Evolutionary conservation across 2,329 filamentous ascomycete species (phyloP), one percentile per base, ranked within the genome.

Genomic region (Coniosporium tulheliwenetii): DNA sequence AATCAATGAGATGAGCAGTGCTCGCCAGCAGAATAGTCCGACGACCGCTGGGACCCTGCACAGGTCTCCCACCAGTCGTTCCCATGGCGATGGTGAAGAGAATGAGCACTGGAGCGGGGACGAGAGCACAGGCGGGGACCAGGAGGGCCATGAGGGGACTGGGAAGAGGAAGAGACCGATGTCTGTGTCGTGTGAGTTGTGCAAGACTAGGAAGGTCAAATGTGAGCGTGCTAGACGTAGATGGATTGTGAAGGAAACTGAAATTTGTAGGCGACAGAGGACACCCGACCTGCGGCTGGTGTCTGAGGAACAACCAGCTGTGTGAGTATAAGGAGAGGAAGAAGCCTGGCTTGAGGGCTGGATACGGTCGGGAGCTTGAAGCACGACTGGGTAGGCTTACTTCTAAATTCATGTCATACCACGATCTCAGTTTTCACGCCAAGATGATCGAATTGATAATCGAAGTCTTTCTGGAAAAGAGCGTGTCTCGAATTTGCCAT

Each of bases 141-240:
- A 26, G 19, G 56, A 57, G 51, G 55, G 55, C n/a, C 47, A 50
- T 39, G 55, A 57, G 43, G 51, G 48, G 41, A 62, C 48, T 26
- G 45, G 50, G 16, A 71, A 71, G 54, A 65, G 67, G 45, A 69
- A 67, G 54, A 58, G 70, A 42, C 65, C 66, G 36, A 60, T 70
- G 54, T 64, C 61, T 39, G 70, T 73, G 30, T 70, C 66, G 51
- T 74, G 83, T 54, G 83, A 87, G 61, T 69, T 82, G 39, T 85
- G 82, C 65, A 86, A 87, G 61, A 77, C 82, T 58, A 69, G 83
- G 64, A 89, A 87, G 69, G 81, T 85, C 40, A 61, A 62, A 61
- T 63, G 58, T 44, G 37, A 39, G 36, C 36, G 12, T 10, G 14
- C 32, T 35, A n/a, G 3, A 8, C 5, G 14, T 26, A n/a, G 8